Percentiles rank a stretch among this genome's conserved stretches.
phyloP scores from a whole-genome alignment of 176 grass and related monocot species.

The Zoysia japonica region DNA sequence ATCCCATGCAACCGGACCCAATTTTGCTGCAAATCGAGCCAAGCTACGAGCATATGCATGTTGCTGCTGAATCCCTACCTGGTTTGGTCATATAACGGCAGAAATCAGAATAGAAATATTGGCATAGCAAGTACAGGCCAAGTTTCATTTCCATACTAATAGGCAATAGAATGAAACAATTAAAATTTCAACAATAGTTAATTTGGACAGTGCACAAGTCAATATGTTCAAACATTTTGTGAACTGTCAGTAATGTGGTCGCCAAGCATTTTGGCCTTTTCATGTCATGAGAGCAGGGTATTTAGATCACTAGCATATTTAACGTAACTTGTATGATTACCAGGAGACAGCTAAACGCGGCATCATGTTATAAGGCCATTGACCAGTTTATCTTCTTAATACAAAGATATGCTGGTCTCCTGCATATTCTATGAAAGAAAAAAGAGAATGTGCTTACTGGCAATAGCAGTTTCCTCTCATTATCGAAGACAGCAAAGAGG shows the following conservation, averaged over 20 bases:
- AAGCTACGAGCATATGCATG: constrained; percentile 68
- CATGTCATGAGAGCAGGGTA: neutral
- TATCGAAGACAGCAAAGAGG: constrained; percentile 48
- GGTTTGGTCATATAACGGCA: constrained; percentile 20
- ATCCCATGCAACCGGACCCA: constrained; percentile 64
- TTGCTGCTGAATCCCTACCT: constrained; percentile 63
- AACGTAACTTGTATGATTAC: neutral
- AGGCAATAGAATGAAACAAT: neutral
- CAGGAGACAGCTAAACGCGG: neutral
- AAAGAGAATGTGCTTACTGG: constrained; percentile 57
- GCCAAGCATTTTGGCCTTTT: neutral
- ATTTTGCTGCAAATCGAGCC: constrained; percentile 54
- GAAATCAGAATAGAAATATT: constrained; percentile 9
- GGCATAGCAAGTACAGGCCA: neutral
- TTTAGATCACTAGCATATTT: neutral
- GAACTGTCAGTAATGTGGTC: neutral
- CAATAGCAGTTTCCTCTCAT: constrained; percentile 58
- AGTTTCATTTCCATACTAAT: neutral
- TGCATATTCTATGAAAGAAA: neutral
- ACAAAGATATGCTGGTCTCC: neutral
- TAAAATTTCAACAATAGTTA: neutral
- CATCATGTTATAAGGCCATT: neutral
- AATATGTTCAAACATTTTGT: constrained; percentile 13
- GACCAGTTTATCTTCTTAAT: neutral
- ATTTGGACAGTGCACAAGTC: constrained; percentile 18